Percentiles rank a stretch among this genome's conserved stretches.
These are phyloP conservation scores for Citrus inodora DNA, from an alignment of 345 rosid genomes.

Conservation along the genomic window DNA sequence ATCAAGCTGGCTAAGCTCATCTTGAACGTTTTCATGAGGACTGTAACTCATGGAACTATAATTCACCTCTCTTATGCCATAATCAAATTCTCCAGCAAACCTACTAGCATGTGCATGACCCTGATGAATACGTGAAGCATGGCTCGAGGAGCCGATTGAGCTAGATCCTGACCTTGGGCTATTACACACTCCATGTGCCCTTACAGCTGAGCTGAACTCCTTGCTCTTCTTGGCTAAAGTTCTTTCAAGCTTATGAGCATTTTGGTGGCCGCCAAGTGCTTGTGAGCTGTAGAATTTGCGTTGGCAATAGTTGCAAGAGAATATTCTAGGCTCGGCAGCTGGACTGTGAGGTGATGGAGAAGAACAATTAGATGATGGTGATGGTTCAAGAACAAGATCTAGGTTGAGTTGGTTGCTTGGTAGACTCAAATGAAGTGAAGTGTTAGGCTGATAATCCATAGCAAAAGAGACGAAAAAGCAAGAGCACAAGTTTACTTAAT, in stretches of 20 bases:
- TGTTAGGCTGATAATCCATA: constrained; percentile 69
- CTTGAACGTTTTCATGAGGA: constrained; percentile 42
- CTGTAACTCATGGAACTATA: constrained; percentile 30
- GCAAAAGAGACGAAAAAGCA: neutral
- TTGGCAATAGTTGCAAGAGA: constrained; percentile 93
- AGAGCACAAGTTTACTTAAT: neutral
- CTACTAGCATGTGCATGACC: constrained; percentile 26
- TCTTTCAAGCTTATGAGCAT: constrained; percentile 93
- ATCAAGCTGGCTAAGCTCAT: constrained; percentile 68
- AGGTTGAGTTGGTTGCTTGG: constrained; percentile 53
- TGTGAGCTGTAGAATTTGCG: constrained; percentile 94
- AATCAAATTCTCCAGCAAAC: constrained; percentile 25
- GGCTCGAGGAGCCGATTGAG: constrained; percentile 9
- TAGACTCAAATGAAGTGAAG: constrained; percentile 61
- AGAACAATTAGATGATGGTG: constrained; percentile 35
- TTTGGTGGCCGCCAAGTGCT: constrained; percentile 99
- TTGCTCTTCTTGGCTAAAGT: constrained; percentile 87
- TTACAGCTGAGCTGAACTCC: constrained; percentile 35
- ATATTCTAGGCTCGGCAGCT: constrained; percentile 51
- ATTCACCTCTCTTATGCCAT: constrained; percentile 28
- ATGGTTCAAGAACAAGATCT: constrained; percentile 58
- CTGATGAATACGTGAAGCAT: constrained; percentile 18
- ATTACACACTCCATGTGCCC: constrained; percentile 25
- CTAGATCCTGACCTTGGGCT: constrained; percentile 15
- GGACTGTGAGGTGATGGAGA: constrained; percentile 49